phyloP scores from a whole-genome alignment of 2,329 filamentous ascomycete genomes.

The Exophiala bonariae region DNA sequence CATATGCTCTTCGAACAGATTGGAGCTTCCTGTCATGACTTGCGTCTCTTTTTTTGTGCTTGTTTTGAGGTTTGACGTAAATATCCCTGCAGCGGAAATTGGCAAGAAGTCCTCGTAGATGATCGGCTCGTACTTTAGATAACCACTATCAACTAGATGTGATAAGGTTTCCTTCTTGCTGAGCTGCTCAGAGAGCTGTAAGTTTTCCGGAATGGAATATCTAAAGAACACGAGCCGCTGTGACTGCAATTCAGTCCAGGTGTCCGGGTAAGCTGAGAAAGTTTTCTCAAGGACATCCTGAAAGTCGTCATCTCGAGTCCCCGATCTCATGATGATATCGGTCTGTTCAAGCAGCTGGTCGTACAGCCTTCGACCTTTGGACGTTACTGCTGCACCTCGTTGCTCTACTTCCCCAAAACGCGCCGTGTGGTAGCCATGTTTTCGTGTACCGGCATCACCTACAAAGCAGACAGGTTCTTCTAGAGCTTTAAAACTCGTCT shows the following conservation, averaged over 20 bases:
- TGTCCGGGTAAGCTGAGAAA: slow-evolving; percentile 40
- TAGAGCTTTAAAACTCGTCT: slow-evolving; percentile 56
- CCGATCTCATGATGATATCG: background rate
- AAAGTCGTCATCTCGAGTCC: slow-evolving; percentile 32
- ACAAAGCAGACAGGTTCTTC: slow-evolving; percentile 49
- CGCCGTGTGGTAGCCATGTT: slow-evolving; percentile 47
- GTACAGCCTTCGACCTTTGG: slow-evolving; percentile 46
- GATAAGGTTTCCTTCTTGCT: slow-evolving; percentile 25
- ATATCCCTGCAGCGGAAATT: slow-evolving; percentile 54
- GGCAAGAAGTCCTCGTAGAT: slow-evolving; percentile 59
- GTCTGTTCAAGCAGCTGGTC: slow-evolving; percentile 41
- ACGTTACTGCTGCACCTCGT: slow-evolving; percentile 52
- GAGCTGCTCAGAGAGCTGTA: background rate
- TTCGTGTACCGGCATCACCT: slow-evolving; percentile 9
- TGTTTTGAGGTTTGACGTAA: slow-evolving; percentile 45
- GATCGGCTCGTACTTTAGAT: slow-evolving; percentile 44
- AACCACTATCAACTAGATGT: slow-evolving; percentile 33
- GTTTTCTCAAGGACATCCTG: slow-evolving; percentile 9
- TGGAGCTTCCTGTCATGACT: background rate
- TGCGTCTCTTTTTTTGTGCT: background rate
- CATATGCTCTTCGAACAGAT: background rate
- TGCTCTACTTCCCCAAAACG: slow-evolving; percentile 57
- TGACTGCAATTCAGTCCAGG: slow-evolving; percentile 38
- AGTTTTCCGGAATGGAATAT: slow-evolving; percentile 34
- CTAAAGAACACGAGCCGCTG: slow-evolving; percentile 42